Percentiles rank a stretch among this genome's conserved stretches.
Evolutionary conservation across 2,329 filamentous ascomycete species (phyloP).

Genomic region (Ophiocordyceps australis): DNA sequence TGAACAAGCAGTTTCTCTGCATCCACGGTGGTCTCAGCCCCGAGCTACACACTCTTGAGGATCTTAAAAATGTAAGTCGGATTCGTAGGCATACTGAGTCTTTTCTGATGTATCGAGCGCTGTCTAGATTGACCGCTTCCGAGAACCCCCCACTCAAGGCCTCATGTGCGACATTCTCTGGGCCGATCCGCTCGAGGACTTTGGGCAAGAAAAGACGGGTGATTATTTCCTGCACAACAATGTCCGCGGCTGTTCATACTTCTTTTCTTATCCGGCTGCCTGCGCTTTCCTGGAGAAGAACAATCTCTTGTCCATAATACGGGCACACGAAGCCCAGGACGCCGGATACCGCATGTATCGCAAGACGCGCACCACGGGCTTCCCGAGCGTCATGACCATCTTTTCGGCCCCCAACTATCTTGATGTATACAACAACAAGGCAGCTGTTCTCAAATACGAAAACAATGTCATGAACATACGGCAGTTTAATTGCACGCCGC

Average conservation of each 20-base stretch:
- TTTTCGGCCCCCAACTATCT: constrained; percentile 98
- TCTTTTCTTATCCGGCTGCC: constrained; percentile 95
- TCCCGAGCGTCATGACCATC: constrained; percentile 99
- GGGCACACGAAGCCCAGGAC: constrained; percentile 95
- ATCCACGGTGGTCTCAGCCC: constrained; percentile 95
- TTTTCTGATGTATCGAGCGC: background rate
- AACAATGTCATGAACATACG: constrained; percentile 99
- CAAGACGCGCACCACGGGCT: constrained; percentile 93
- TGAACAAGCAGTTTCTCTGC: constrained; percentile 99
- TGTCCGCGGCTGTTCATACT: constrained; percentile 95
- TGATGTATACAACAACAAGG: constrained; percentile 99
- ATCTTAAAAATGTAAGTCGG: constrained; percentile 63
- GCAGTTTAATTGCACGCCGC: constrained; percentile 98
- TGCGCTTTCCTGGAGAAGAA: constrained; percentile 98
- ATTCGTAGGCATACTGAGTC: background rate
- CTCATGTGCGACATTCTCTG: constrained; percentile 99
- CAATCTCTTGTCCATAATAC: constrained; percentile 90
- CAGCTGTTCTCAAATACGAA: constrained; percentile 95
- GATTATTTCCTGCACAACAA: constrained; percentile 98
- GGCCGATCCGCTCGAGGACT: constrained; percentile 95
- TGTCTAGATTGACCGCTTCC: constrained; percentile 79
- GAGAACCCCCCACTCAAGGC: constrained; percentile 90
- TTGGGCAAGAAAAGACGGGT: constrained; percentile 94
- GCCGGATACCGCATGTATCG: constrained; percentile 98
- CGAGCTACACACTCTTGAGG: constrained; percentile 88